Conservation (phyloP, 2,329 filamentous ascomycete species). For the Colletotrichum lindemuthianum region DNA sequence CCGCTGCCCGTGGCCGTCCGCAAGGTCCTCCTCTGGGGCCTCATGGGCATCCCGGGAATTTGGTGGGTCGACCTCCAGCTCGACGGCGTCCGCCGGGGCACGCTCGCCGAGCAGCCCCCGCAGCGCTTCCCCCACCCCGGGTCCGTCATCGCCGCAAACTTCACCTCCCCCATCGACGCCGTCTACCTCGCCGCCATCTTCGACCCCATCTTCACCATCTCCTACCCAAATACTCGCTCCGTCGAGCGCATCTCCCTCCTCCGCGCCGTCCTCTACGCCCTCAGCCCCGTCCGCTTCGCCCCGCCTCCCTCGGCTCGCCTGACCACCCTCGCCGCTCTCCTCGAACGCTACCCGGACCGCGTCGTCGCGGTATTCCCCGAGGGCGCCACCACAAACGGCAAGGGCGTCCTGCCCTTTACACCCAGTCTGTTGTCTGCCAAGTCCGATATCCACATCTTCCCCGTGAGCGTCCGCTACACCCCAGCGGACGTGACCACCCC, state of each 20-base stretch:
- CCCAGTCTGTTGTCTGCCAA: constrained; percentile 78
- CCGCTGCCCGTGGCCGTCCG: constrained; percentile 71
- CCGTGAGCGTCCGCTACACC: constrained; percentile 88
- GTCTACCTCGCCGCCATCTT: constrained; percentile 96
- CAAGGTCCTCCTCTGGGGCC: constrained; percentile 87
- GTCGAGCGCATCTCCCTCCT: constrained; percentile 83
- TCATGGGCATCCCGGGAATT: constrained; percentile 89
- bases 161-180: constrained; percentile 91
- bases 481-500: constrained; percentile 92
- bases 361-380: constrained; percentile 92
- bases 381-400: constrained; percentile 92
- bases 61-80: constrained; percentile 99
- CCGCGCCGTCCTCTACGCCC: constrained; percentile 77
- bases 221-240: constrained; percentile 77
- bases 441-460: constrained; percentile 80
- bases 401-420: constrained; percentile 86
- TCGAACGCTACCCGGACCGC: constrained; percentile 75
- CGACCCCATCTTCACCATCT: constrained; percentile 91
- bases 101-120: constrained; percentile 77
- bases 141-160: constrained; percentile 87
- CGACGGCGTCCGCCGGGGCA: constrained; percentile 94
- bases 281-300: constrained; percentile 65
- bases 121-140: constrained; percentile 81
- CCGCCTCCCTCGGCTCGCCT: constrained; percentile 58
- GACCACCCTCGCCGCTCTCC: constrained; percentile 70